Conservation (phyloP, 176 grass and related monocot species). For the Phoenix dactylifera region DNA sequence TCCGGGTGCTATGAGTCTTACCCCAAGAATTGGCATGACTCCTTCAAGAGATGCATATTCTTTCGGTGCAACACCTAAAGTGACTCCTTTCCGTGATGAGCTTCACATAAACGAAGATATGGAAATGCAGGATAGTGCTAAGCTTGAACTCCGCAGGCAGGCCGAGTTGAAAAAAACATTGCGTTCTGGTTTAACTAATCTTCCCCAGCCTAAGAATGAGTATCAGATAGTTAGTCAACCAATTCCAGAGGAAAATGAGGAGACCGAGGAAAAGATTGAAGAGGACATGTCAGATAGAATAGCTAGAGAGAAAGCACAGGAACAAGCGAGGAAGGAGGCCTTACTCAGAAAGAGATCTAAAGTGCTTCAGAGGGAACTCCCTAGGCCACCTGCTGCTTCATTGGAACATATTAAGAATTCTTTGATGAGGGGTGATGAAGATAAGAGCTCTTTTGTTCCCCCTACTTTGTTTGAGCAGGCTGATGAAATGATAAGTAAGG, state of each 20-base stretch:
- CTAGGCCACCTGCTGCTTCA: constrained; percentile 60
- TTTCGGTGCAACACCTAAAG: constrained; percentile 59
- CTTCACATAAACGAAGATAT: constrained; percentile 74
- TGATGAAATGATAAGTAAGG: constrained; percentile 70
- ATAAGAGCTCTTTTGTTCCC: constrained; percentile 67
- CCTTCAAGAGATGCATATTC: constrained; percentile 59
- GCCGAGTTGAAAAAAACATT: constrained; percentile 62
- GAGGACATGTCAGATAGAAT: constrained; percentile 78
- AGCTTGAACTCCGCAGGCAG: constrained; percentile 53
- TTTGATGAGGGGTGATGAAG: constrained; percentile 69
- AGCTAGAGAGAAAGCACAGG: constrained; percentile 65
- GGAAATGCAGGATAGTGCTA: constrained; percentile 56
- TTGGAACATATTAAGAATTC: constrained; percentile 58
- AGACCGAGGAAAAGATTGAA: constrained; percentile 67
- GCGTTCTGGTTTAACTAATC: constrained; percentile 46
- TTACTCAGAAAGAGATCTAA: constrained; percentile 88
- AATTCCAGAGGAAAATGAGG: constrained; percentile 54
- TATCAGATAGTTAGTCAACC: constrained; percentile 82
- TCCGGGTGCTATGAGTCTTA: constrained; percentile 49
- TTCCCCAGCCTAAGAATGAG: constrained; percentile 78
- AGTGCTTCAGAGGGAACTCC: constrained; percentile 84
- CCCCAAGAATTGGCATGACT: constrained; percentile 73
- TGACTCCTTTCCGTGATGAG: constrained; percentile 75
- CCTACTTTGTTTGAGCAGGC: constrained; percentile 81
- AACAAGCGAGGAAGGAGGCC: constrained; percentile 56